phyloP scores from a whole-genome alignment of 768 basidiomycete genomes.

The Mycena galericulata region DNA sequence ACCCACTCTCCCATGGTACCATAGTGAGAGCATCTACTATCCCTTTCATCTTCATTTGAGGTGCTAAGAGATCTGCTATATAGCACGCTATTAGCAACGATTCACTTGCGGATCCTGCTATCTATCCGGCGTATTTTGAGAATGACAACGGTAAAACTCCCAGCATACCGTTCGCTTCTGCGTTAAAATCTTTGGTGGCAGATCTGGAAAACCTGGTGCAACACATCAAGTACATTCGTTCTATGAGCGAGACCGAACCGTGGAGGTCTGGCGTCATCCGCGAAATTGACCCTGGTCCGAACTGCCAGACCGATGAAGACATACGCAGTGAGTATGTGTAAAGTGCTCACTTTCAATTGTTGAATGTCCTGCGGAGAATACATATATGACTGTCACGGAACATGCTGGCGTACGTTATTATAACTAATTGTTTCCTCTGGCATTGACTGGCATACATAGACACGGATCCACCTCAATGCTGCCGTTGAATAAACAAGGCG shows the following conservation, averaged over 20 bases:
- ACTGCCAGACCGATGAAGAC: constrained; percentile 46
- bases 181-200: too few species aligned
- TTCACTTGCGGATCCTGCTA: neutral
- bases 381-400: constrained; percentile 37
- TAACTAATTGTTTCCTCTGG: neutral
- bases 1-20: too few species aligned
- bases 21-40: too few species aligned
- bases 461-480: constrained; percentile 64
- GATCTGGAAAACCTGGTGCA: constrained; percentile 45
- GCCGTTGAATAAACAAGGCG: constrained; percentile 61
- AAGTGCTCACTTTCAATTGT: neutral
- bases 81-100: constrained; percentile 13
- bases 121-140: constrained; percentile 21
- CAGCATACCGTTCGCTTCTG: too few species aligned
- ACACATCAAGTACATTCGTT: constrained; percentile 46
- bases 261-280: constrained; percentile 13
- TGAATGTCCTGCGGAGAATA: neutral
- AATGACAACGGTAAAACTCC: constrained; percentile 15
- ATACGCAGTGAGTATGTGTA: constrained; percentile 41
- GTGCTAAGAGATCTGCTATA: too few species aligned
- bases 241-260: constrained; percentile 41
- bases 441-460: constrained; percentile 44
- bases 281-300: constrained; percentile 49
- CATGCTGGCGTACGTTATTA: constrained; percentile 41
- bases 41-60: too few species aligned